Evolutionary conservation across 1,284 basidiomycete species (phyloP), one percentile per base, ranked within the genome.

Genomic region (Hypsizygus ulmarius): DNA sequence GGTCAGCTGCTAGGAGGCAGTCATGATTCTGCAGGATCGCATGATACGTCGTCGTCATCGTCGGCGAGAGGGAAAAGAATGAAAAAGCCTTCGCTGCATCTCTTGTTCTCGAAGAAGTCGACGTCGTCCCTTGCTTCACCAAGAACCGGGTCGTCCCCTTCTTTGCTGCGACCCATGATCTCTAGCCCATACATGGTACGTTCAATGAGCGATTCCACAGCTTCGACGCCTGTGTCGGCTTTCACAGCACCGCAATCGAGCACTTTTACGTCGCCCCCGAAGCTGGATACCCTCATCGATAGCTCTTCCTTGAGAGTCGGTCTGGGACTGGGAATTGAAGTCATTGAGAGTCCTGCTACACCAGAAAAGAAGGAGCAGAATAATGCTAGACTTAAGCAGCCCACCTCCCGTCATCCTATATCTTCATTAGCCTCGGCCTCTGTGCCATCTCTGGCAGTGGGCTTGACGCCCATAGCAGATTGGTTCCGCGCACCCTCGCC

Each of bases 21-120:
- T 29, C 46, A 40, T 14, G 39, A 45, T 37, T 56, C 52, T 1
- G 39, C 54, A 12, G 25, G 30, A 27, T 49, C 59, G 18, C 58
- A 59, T 30, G 40, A 57, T 36, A 62, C 62, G 47, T 62, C 66
- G 28, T 58, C 45, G 19, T 61, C 54, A 21, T 43, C 54, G 36
- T 53, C 54, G 25, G 43, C 36, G 12, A 49, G 50, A 27, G 44
- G 64, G 25, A 63, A 63, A 14, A 68, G 78, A 54, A 38, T 72
- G 48, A 81, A 79, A 62, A 80, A 77, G 51, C 77, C 79, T 1
- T 81, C 80, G 3, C 58, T 81, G 47, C 75, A 75, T 46, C 59
- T 79, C 12, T 60, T 82, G 18, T 78, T 81, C 59, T 69, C 75
- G 18, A 81, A 77, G 61, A 70, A 70, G 36, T 73, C 76, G 10